A percentile compares a stretch with the other conserved stretches of the same genome.
Conservation (phyloP, 768 basidiomycete genomes). For the Boletales sp. region DNA sequence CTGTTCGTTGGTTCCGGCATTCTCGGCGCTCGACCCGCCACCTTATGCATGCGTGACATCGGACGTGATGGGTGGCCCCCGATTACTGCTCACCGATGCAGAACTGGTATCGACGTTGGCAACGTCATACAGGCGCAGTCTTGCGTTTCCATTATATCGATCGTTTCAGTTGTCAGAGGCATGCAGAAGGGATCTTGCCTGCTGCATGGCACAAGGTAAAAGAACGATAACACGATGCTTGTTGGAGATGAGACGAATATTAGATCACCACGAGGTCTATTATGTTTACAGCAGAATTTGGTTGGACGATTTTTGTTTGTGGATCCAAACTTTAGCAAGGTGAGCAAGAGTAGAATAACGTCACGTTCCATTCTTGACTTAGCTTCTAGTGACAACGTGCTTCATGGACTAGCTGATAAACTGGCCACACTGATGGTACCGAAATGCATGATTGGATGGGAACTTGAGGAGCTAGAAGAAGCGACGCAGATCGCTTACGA, state of each 20-base stretch:
- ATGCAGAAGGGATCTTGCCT: conserved; percentile 63
- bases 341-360: conserved; percentile 31
- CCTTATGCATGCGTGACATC: conserved; percentile 35
- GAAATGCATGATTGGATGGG: conserved; percentile 66
- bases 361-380: conserved; percentile 1
- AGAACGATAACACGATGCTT: conserved; percentile 61
- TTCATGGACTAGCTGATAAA: conserved; percentile 44
- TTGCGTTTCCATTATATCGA: conserved; percentile 77
- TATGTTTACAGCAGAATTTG: conserved; percentile 87
- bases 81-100: conserved; percentile 32
- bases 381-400: conserved; percentile 50
- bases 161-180: conserved; percentile 71
- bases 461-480: conserved; percentile 62
- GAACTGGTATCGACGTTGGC: conserved; percentile 52
- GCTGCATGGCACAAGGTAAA: conserved; percentile 56
- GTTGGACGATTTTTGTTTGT: conserved; percentile 83
- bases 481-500: conserved; percentile 40
- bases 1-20: conserved; percentile 64
- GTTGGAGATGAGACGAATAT: conserved; percentile 65
- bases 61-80: conserved; percentile 4
- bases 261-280: conserved; percentile 83
- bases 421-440: conserved; percentile 41
- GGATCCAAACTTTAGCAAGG: conserved; percentile 71
- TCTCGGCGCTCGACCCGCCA: conserved; percentile 79
- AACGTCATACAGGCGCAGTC: conserved; percentile 68